Evolutionary conservation across 2,329 filamentous ascomycete genomes (phyloP), one percentile per base, ranked within the genome.

Genomic region (Karstenula rhodostoma): DNA sequence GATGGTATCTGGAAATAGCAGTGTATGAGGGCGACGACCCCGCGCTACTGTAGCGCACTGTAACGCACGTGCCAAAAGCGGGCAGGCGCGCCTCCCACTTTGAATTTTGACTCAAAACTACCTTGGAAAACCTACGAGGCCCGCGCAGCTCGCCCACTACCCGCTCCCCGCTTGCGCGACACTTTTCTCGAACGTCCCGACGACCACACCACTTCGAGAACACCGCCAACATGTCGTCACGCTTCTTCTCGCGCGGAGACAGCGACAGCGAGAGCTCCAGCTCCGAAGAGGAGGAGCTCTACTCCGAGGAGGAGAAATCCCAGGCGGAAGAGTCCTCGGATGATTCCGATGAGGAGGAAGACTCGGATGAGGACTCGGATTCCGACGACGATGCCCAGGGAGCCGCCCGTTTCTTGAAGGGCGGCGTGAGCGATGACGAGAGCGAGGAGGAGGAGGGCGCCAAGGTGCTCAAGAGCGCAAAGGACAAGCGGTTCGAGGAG

Each of bases 211-310:
- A 59, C 61, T 56, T 57, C 56, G 59, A 69, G 54, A 56, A 46
- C 13, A 56, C 46, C 51, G 65, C 65, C 69, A 70, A 63, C 66
- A 77, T 67, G 67, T 75, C 74, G 75, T 98, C 95, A 87, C 91
- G 93, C 84, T 99, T 98, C 83, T 98, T 98, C 87, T 91, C 93
- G 22, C 33, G 37, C 37, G 37, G 49, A 40, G 49, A 35, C 33
- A 52, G 49, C 81, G 91, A 91, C 80, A 91, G 90, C 84, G 94
- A 96, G 82, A 97, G 94, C 88, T 97, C 94, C 77, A 92, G 89
- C 85, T 94, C 97, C 82, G 94, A 92, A 86, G 94, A 97, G 73
- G 94, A 98, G 85, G 94, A 98, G 82, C 90, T 97, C 82, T 96
- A 96, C 88, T 90, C 90, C 72, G 89, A 89, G 80, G 90, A 92